Percentiles rank a stretch among this genome's conserved stretches.
These are phyloP conservation scores for Pelargonium citronellum DNA, from an alignment of 441 rosid genomes.

Conservation along the genomic window DNA sequence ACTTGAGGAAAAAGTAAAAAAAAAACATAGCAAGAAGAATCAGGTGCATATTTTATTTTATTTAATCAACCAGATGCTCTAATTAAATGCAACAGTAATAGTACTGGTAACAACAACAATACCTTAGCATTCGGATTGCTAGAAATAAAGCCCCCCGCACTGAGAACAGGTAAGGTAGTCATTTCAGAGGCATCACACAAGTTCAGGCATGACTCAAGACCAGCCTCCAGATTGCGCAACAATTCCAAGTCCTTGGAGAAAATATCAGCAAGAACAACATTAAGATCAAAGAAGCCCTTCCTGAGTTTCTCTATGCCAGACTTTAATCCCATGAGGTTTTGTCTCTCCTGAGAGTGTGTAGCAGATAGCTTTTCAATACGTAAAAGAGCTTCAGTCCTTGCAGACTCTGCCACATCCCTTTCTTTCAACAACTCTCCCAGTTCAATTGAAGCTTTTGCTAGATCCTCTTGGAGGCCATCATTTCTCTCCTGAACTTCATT, in stretches of 20 bases:
- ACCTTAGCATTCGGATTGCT: constrained; percentile 47
- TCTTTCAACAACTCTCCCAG: constrained; percentile 48
- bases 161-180: constrained; percentile 34
- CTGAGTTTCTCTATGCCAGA: constrained; percentile 45
- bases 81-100: neutral
- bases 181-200: constrained; percentile 31
- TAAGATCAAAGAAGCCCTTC: constrained; percentile 45
- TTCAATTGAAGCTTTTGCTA: constrained; percentile 47
- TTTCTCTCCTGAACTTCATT: constrained; percentile 99
- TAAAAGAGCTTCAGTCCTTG: constrained; percentile 58
- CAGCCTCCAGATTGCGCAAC: constrained; percentile 57
- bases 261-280: constrained; percentile 40
- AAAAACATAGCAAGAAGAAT: neutral
- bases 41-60: neutral
- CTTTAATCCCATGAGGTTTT: constrained; percentile 42
- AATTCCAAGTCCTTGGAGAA: constrained; percentile 57
- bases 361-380: constrained; percentile 50
- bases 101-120: constrained; percentile 17
- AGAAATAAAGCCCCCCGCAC: constrained; percentile 22
- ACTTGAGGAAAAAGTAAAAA: neutral
- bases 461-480: constrained; percentile 82
- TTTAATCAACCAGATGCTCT: neutral
- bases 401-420: constrained; percentile 61
- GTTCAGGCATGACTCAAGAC: constrained; percentile 46
- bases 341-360: constrained; percentile 43